Evolutionary conservation across 1,284 basidiomycete species (phyloP).

Genomic region (Heterobasidion occidentale): DNA sequence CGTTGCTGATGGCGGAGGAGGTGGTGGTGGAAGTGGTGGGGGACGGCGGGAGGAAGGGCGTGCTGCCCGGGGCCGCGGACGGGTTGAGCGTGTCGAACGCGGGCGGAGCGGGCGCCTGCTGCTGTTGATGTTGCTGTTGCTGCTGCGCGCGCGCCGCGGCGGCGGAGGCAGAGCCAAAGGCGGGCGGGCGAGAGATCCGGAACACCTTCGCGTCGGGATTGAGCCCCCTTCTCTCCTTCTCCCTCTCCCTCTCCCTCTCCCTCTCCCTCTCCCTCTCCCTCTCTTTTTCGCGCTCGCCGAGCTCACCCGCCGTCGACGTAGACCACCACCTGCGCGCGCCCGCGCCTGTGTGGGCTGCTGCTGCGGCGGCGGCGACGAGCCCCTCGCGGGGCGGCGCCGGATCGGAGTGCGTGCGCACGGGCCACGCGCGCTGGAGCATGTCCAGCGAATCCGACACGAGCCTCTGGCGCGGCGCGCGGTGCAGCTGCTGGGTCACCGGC

Average conservation of each 20-base stretch:
- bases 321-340: conserved; percentile 24
- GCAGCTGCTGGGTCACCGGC: conserved; percentile 3
- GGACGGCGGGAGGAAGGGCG: background rate
- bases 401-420: conserved; percentile 32
- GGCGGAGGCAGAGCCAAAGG: background rate
- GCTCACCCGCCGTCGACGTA: conserved; percentile 23
- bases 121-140: background rate
- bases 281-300: conserved; percentile 33
- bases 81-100: background rate
- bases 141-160: conserved; percentile 5
- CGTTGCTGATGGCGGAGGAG: background rate
- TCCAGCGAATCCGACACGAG: conserved; percentile 23
- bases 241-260: background rate
- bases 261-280: background rate
- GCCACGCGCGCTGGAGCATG: conserved; percentile 22
- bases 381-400: conserved; percentile 16
- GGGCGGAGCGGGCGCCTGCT: background rate
- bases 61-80: background rate
- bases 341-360: too few relatives aligned
- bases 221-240: conserved; percentile 39
- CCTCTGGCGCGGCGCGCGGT: conserved; percentile 7
- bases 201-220: conserved; percentile 85
- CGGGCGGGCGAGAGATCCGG: conserved; percentile 31
- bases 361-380: conserved; percentile 9
- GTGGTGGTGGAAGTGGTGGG: background rate